Percentiles rank a stretch among this genome's conserved stretches.
Evolutionary conservation across 2,329 filamentous ascomycete species (phyloP).

Genomic region (Blastomyces emzantsi): DNA sequence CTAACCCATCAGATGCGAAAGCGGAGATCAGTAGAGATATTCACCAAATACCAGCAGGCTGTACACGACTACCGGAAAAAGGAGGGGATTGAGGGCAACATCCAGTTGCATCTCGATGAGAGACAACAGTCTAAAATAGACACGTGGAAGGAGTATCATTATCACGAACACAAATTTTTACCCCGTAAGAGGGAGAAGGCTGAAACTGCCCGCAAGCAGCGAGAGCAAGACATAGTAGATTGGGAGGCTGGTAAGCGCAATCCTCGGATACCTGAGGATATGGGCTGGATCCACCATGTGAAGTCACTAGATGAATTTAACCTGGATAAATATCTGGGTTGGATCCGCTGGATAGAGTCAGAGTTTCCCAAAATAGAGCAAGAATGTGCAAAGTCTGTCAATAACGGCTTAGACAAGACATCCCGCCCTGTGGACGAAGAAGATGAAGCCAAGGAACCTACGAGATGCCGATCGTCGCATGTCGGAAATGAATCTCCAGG

Average conservation of each 20-base stretch:
- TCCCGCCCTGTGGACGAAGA: neutral
- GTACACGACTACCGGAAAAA: slow-evolving; percentile 6
- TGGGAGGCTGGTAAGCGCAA: slow-evolving; percentile 2
- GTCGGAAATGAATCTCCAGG: neutral
- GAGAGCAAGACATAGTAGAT: neutral
- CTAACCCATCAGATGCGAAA: neutral
- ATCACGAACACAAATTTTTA: slow-evolving; percentile 2
- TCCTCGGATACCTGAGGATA: neutral
- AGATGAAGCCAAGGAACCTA: neutral
- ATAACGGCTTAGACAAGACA: neutral
- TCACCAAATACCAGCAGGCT: slow-evolving; percentile 2
- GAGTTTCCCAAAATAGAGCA: slow-evolving; percentile 8
- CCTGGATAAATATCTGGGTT: neutral
- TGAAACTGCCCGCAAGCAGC: neutral
- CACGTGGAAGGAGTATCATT: slow-evolving; percentile 12
- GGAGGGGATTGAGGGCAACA: slow-evolving; percentile 8
- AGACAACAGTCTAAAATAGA: slow-evolving; percentile 10
- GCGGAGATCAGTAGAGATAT: neutral
- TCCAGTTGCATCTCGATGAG: slow-evolving; percentile 9
- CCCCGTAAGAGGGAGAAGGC: neutral
- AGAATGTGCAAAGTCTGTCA: neutral
- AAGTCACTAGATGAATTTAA: neutral
- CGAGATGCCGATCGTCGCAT: neutral
- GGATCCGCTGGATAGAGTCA: slow-evolving; percentile 7
- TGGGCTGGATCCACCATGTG: neutral